Evolutionary conservation across 2,329 filamentous ascomycete species (phyloP).

Genomic region (Cytospora piceicola): DNA sequence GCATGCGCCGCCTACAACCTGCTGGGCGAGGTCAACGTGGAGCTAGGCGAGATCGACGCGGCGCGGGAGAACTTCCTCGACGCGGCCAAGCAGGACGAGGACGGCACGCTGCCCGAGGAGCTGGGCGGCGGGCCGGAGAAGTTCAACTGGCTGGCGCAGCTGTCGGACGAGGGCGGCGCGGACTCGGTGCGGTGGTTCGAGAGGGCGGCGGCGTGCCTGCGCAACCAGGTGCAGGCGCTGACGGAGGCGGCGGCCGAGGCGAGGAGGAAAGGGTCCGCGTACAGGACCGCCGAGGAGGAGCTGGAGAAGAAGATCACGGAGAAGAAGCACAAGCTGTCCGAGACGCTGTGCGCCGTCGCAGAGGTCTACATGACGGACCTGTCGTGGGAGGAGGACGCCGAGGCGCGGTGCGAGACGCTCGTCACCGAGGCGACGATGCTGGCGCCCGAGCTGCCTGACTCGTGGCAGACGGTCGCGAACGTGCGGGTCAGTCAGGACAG

Average conservation of each 20-base stretch:
- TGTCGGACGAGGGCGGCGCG: slow-evolving; percentile 71
- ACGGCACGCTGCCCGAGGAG: slow-evolving; percentile 71
- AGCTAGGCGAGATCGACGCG: slow-evolving; percentile 77
- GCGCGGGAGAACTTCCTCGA: slow-evolving; percentile 73
- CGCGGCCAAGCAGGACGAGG: slow-evolving; percentile 75
- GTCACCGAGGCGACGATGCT: slow-evolving; percentile 89
- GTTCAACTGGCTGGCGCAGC: slow-evolving; percentile 91
- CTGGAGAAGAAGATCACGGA: slow-evolving; percentile 72
- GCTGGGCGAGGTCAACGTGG: slow-evolving; percentile 80
- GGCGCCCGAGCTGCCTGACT: slow-evolving; percentile 79
- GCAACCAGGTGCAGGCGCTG: slow-evolving; percentile 69
- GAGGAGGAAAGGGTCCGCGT: slow-evolving; percentile 43
- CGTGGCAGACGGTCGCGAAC: slow-evolving; percentile 93
- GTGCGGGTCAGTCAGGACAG: slow-evolving; percentile 88
- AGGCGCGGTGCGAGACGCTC: slow-evolving; percentile 82
- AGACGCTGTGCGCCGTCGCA: slow-evolving; percentile 89
- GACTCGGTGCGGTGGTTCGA: slow-evolving; percentile 71
- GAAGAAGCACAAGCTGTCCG: slow-evolving; percentile 80
- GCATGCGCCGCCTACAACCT: slow-evolving; percentile 66
- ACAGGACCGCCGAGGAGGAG: slow-evolving; percentile 42
- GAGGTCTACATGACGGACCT: slow-evolving; percentile 99
- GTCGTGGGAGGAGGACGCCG: slow-evolving; percentile 89
- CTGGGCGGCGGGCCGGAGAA: slow-evolving; percentile 87
- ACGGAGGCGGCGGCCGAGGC: slow-evolving; percentile 45
- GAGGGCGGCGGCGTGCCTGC: slow-evolving; percentile 72